Evolutionary conservation across 2,329 filamentous ascomycete species (phyloP).

Genomic region (Colletotrichum liaoningense): DNA sequence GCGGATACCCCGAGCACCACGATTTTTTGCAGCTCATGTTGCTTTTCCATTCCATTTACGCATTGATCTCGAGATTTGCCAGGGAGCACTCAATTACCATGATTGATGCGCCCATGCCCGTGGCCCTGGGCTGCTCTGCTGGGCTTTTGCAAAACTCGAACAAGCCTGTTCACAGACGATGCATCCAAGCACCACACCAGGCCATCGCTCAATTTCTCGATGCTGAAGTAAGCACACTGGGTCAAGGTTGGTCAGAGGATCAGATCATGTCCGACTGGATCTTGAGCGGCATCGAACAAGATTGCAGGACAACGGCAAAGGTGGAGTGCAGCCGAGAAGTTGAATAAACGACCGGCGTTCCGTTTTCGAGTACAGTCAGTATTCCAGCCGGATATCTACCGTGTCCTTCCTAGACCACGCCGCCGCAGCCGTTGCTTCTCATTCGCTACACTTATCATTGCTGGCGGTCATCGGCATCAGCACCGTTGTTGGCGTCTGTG

Average conservation of each 20-base stretch:
- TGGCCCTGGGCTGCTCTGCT: not conserved
- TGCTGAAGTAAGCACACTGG: not conserved
- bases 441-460: not conserved
- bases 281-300: slow-evolving; percentile 1
- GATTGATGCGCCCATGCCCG: slow-evolving; percentile 14
- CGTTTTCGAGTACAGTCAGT: not conserved
- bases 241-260: slow-evolving; percentile 1
- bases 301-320: slow-evolving; percentile 22
- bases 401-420: not conserved
- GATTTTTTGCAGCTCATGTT: not conserved
- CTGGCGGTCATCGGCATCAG: not conserved
- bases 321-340: not conserved
- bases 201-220: not conserved
- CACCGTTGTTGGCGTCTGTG: not conserved
- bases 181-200: not conserved
- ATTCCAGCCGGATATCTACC: too few species aligned
- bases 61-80: slow-evolving; percentile 20
- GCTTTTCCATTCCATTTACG: slow-evolving; percentile 2
- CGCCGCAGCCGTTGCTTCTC: not conserved
- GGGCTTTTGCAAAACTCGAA: not conserved
- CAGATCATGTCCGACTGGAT: slow-evolving; percentile 12
- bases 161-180: not conserved
- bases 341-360: not conserved
- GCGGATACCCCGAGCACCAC: not conserved
- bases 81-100: not conserved